Percentiles rank a stretch among this genome's conserved stretches.
These are phyloP conservation scores for Ascocoryne sarcoides DNA, from an alignment of 2,329 filamentous ascomycete species.

Conservation along the genomic window DNA sequence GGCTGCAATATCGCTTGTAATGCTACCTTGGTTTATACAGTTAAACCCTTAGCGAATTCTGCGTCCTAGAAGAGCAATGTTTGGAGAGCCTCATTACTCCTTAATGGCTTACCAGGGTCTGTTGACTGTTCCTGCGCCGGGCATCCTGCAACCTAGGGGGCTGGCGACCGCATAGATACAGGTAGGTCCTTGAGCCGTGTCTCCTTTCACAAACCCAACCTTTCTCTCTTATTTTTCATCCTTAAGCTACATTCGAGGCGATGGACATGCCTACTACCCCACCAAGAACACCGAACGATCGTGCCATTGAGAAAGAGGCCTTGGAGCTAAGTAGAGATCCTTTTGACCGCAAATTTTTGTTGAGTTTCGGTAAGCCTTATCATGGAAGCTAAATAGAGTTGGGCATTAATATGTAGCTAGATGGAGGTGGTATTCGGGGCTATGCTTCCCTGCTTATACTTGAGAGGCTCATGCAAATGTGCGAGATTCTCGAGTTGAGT, in stretches of 20 bases:
- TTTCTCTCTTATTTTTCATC: not conserved
- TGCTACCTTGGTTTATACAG: no score
- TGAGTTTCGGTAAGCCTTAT: not conserved
- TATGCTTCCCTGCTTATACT: slow-evolving; percentile 29
- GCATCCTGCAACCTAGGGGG: no score
- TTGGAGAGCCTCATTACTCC: no score
- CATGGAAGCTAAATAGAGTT: not conserved
- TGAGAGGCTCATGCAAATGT: slow-evolving; percentile 26
- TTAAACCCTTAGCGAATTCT: no score
- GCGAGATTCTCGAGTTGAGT: slow-evolving; percentile 8
- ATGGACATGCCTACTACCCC: not conserved
- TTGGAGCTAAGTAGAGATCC: not conserved
- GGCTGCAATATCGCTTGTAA: no score
- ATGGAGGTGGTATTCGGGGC: slow-evolving; percentile 31
- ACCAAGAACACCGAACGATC: not conserved
- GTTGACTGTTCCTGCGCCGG: no score
- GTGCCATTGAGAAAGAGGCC: not conserved
- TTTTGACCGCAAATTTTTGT: not conserved
- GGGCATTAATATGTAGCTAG: slow-evolving; percentile 4
- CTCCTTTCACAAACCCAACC: not conserved
- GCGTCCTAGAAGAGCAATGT: no score
- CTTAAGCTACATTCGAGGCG: not conserved
- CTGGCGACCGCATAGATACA: not conserved
- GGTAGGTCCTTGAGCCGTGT: not conserved
- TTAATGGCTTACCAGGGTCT: no score